Evolutionary conservation across 1,139 yeast species (phyloP), one percentile per base, ranked within the genome.

Genomic region (Suhomyces kunorum): DNA sequence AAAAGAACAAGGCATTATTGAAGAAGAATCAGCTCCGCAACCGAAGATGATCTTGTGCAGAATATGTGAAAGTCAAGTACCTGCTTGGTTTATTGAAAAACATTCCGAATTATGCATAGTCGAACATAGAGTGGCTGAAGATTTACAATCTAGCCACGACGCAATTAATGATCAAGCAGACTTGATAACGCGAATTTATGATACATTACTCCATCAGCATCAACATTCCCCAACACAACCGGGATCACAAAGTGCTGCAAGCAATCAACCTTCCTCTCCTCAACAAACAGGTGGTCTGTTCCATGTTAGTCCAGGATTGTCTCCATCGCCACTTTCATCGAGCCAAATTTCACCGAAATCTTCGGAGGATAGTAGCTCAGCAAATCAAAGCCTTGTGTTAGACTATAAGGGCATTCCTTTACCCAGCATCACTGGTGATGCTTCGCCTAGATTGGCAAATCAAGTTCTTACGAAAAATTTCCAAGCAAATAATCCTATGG

Each of bases 21-120:
- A 83, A 47, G 85, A 82, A 49, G 73, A 68, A 13, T 71, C 76
- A 18, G 78, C 86, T 0, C 95, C 96, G 0, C 76, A 81, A 22
- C 96, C 95, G 0, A 83, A 83, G 27, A 72, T 81, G 33, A 87
- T 88, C 32, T 67, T 90, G 29, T 94, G 99, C 60, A 74, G 96
- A 38, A 89, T 94, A 15, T 94, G 99, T 62, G 99, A 94, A 55
- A 80, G 82, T 20, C 78, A 78, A 38, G 81, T 90, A n/a, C 97
- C 96, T 1, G 88, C 92, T 1, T 94, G 98, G 98, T 92, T 95
- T 83, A 72, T 92, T 36, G 98, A 90, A 54, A 78, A 83, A 38
- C 99, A 94, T 62, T 83, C 94, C 1, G 95, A 89, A 56, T 68
- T 87, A 39, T 94, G 99, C 54, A 70, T 87, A 20, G 79, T 87